phyloP scores from a whole-genome alignment of 805 yeast species.

The Metahyphopichia silvanorum region DNA sequence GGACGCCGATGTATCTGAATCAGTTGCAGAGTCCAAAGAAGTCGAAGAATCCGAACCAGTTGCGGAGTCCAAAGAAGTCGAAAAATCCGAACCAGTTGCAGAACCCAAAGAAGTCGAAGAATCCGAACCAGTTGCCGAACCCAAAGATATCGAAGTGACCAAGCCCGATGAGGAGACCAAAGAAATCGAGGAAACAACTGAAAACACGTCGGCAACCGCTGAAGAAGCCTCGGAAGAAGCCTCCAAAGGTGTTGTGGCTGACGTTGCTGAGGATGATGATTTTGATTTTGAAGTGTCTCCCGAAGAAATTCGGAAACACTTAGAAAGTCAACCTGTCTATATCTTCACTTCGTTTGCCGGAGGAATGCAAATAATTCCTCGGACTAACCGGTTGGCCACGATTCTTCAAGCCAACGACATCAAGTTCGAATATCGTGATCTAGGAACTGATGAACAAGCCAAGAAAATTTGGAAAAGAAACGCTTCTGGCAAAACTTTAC shows the following conservation, averaged over 20 bases:
- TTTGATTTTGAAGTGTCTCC: constrained; percentile 35
- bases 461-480: constrained; percentile 79
- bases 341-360: constrained; percentile 85
- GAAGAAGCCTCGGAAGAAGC: constrained; percentile 1
- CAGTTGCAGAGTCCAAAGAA: constrained; percentile 11
- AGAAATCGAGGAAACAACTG: constrained; percentile 12
- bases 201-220: background rate
- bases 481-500: constrained; percentile 68
- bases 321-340: constrained; percentile 59
- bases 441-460: constrained; percentile 87
- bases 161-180: constrained; percentile 1
- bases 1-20: constrained; percentile 59
- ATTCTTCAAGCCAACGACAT: constrained; percentile 74
- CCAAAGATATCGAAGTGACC: constrained; percentile 4
- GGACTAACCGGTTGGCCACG: constrained; percentile 73
- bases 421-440: constrained; percentile 64
- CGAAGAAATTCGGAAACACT: constrained; percentile 40
- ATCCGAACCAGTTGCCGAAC: constrained; percentile 1
- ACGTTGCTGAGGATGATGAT: constrained; percentile 8
- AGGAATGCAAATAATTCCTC: constrained; percentile 72
- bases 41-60: constrained; percentile 6
- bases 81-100: constrained; percentile 7
- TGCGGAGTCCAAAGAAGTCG: constrained; percentile 3
- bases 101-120: constrained; percentile 2
- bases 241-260: background rate